Evolutionary conservation across 2,329 filamentous ascomycete species (phyloP).

Genomic region (Helicocarpus griseus): DNA sequence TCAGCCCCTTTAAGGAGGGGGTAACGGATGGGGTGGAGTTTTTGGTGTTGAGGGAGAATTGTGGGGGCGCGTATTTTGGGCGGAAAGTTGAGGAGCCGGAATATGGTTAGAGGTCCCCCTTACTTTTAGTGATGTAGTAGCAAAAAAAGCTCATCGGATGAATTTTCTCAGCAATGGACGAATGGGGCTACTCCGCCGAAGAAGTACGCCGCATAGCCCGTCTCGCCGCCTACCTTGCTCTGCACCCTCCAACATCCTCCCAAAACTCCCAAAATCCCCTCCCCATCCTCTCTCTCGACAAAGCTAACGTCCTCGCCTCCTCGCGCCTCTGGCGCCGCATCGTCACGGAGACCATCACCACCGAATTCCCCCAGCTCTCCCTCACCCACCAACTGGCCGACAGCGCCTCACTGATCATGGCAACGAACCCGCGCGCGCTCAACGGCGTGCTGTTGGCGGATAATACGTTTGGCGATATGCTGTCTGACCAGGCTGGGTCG

Average conservation of each 20-base stretch:
- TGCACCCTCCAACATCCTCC: slow-evolving; percentile 60
- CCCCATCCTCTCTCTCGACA: slow-evolving; percentile 76
- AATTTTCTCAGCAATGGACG: slow-evolving; percentile 54
- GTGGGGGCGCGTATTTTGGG: slow-evolving; percentile 34
- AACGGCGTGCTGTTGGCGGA: slow-evolving; percentile 83
- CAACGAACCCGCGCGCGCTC: slow-evolving; percentile 73
- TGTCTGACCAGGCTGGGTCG: slow-evolving; percentile 82
- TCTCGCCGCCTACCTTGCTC: slow-evolving; percentile 66
- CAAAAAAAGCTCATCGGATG: too few species aligned
- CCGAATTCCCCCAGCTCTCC: slow-evolving; percentile 75
- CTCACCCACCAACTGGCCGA: slow-evolving; percentile 82
- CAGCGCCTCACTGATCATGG: slow-evolving; percentile 81
- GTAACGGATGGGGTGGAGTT: slow-evolving; percentile 80
- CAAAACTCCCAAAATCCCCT: slow-evolving; percentile 30
- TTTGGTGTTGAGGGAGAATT: slow-evolving; percentile 43
- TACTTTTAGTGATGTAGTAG: slow-evolving; percentile 25
- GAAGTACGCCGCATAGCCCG: slow-evolving; percentile 79
- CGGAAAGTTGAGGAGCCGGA: slow-evolving; percentile 28
- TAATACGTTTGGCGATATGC: slow-evolving; percentile 89
- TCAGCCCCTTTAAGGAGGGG: slow-evolving; percentile 70
- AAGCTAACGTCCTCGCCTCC: slow-evolving; percentile 87
- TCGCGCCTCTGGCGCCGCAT: slow-evolving; percentile 77
- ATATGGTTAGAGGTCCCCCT: slow-evolving; percentile 38
- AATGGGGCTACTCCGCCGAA: slow-evolving; percentile 67
- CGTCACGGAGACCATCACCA: slow-evolving; percentile 66